Conservation (phyloP, 176 grass and related monocot species). For the Aegilops tauschii region DNA sequence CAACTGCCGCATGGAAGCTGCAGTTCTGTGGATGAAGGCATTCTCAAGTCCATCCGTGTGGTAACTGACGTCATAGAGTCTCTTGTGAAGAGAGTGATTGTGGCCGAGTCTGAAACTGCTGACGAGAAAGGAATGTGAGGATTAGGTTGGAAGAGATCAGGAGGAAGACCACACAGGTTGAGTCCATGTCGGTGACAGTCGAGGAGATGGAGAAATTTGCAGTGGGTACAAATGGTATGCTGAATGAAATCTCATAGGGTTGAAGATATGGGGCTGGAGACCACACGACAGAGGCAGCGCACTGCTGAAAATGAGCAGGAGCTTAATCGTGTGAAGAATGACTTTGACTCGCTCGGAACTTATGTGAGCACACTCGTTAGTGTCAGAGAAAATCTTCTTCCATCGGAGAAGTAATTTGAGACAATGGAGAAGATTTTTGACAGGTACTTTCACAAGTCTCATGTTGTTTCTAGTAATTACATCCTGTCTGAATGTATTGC, state of each 20-base stretch:
- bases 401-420: slow-evolving; percentile 73
- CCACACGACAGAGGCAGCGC: slow-evolving; percentile 65
- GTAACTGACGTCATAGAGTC: slow-evolving; percentile 72
- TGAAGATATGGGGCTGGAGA: slow-evolving; percentile 87
- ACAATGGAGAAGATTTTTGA: slow-evolving; percentile 86
- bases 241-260: slow-evolving; percentile 84
- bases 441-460: slow-evolving; percentile 49
- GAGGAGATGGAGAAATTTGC: slow-evolving; percentile 97
- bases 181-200: slow-evolving; percentile 64
- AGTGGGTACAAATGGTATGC: slow-evolving; percentile 53
- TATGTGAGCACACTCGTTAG: slow-evolving; percentile 72
- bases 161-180: slow-evolving; percentile 74
- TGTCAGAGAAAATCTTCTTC: slow-evolving; percentile 79
- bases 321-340: slow-evolving; percentile 78
- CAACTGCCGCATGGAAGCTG: background rate
- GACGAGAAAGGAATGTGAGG: slow-evolving; percentile 72
- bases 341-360: slow-evolving; percentile 77
- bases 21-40: slow-evolving; percentile 8
- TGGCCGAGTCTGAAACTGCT: slow-evolving; percentile 58
- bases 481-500: background rate
- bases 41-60: slow-evolving; percentile 57
- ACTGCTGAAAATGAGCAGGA: slow-evolving; percentile 81
- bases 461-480: background rate
- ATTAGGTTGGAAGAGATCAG: slow-evolving; percentile 70
- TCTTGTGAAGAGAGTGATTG: slow-evolving; percentile 70